These are phyloP conservation scores for Erysiphe pulchra DNA, from an alignment of 2,329 filamentous ascomycete species.

Conservation along the genomic window DNA sequence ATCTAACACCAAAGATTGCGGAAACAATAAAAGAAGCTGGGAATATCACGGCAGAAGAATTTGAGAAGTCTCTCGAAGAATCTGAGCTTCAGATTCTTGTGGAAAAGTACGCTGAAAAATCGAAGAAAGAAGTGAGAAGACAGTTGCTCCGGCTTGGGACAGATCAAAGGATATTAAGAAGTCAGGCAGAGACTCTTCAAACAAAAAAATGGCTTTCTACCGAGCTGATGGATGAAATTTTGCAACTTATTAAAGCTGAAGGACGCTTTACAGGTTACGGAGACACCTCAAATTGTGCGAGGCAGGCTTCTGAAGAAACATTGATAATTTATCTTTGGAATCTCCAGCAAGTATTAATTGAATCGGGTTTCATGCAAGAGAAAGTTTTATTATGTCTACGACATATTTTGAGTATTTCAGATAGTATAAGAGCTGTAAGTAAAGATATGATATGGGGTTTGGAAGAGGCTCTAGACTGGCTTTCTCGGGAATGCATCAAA, in stretches of 20 bases:
- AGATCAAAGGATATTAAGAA: conserved; percentile 56
- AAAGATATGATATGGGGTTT: conserved; percentile 61
- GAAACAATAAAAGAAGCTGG: conserved; percentile 10
- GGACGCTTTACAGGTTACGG: conserved; percentile 22
- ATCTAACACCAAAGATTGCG: not conserved
- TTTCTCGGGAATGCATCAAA: conserved; percentile 48
- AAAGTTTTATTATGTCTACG: conserved; percentile 38
- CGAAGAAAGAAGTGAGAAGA: conserved; percentile 51
- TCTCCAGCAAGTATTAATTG: conserved; percentile 43
- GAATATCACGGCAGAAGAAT: conserved; percentile 56
- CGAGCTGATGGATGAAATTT: conserved; percentile 52
- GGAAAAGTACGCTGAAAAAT: conserved; percentile 59
- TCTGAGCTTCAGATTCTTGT: conserved; percentile 74
- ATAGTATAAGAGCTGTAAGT: conserved; percentile 26
- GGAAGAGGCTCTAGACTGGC: conserved; percentile 71
- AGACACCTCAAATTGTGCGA: conserved; percentile 14
- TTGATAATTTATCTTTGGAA: conserved; percentile 63
- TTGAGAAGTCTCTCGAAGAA: conserved; percentile 69
- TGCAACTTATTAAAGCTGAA: conserved; percentile 46
- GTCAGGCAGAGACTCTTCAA: conserved; percentile 49
- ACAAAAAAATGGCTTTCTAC: conserved; percentile 55
- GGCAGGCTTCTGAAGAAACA: conserved; percentile 48
- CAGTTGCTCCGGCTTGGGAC: conserved; percentile 60
- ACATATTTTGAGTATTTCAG: conserved; percentile 39
- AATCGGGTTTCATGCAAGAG: conserved; percentile 39